These are phyloP conservation scores for Aulographum hederae DNA, from an alignment of 2,329 filamentous ascomycete species.

Conservation along the genomic window DNA sequence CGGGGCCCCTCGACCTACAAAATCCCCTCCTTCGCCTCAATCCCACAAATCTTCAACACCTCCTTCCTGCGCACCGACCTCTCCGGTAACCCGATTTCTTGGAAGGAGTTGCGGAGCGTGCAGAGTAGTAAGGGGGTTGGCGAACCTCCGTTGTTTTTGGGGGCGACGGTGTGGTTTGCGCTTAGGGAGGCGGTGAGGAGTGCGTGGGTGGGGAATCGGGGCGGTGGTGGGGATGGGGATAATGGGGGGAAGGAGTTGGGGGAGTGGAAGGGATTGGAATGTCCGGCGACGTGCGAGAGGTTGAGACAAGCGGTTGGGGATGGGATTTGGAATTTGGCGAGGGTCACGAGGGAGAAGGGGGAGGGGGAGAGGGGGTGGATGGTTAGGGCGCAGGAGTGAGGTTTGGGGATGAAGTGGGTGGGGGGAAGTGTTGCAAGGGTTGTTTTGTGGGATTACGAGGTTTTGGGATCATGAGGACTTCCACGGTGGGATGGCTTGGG, in stretches of 20 bases:
- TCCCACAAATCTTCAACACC: conserved; percentile 73
- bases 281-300: conserved; percentile 67
- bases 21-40: conserved; percentile 74
- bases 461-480: too few species aligned
- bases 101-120: conserved; percentile 70
- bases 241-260: conserved; percentile 40
- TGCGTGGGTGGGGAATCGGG: conserved; percentile 36
- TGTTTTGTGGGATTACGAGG: too few species aligned
- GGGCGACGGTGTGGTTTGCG: conserved; percentile 69
- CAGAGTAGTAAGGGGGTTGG: conserved; percentile 66
- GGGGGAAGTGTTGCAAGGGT: too few species aligned
- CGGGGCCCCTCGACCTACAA: conserved; percentile 55
- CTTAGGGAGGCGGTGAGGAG: conserved; percentile 64
- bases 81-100: conserved; percentile 35
- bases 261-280: conserved; percentile 51
- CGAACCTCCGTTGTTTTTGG: conserved; percentile 58
- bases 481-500: too few species aligned
- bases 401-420: too few species aligned
- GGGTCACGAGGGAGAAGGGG: too few species aligned
- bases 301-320: conserved; percentile 63
- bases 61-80: conserved; percentile 53
- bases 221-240: conserved; percentile 26
- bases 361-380: too few species aligned
- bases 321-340: conserved; percentile 60
- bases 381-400: too few species aligned